phyloP scores from a whole-genome alignment of 2,329 filamentous ascomycete genomes.

The Didymella pinodella region DNA sequence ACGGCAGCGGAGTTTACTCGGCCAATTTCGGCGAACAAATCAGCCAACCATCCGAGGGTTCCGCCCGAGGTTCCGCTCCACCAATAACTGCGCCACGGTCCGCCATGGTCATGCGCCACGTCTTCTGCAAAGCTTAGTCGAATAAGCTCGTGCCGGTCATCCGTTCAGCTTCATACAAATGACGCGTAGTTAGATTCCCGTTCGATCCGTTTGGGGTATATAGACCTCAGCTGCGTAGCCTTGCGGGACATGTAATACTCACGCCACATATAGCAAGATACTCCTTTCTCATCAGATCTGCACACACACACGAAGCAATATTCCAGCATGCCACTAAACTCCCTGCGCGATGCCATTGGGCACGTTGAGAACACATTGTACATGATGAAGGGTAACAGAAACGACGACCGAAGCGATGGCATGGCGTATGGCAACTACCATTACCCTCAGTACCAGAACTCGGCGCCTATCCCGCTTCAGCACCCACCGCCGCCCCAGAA shows the following conservation, averaged over 20 bases:
- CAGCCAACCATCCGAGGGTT: conserved; percentile 16
- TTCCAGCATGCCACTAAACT: conserved; percentile 12
- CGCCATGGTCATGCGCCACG: conserved; percentile 13
- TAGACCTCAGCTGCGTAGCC: conserved; percentile 1
- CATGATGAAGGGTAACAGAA: conserved; percentile 16
- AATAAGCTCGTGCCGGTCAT: conserved; percentile 17
- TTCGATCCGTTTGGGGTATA: conserved; percentile 15
- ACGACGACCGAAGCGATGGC: conserved; percentile 4
- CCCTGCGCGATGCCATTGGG: conserved; percentile 17
- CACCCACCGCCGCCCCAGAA: conserved; percentile 14
- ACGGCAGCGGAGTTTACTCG: conserved; percentile 6
- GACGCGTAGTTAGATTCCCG: conserved; percentile 12
- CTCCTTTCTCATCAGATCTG: neutral
- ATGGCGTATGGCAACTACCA: conserved; percentile 15
- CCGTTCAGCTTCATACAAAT: conserved; percentile 6
- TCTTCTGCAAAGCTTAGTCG: conserved; percentile 10
- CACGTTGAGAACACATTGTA: conserved; percentile 22
- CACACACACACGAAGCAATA: neutral
- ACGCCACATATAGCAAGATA: neutral
- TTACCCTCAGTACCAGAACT: conserved; percentile 16
- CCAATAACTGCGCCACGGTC: conserved; percentile 19
- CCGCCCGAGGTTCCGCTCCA: conserved; percentile 21
- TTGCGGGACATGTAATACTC: neutral
- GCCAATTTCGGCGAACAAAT: conserved; percentile 12
- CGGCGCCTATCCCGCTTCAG: conserved; percentile 10